phyloP scores from a whole-genome alignment of 2,329 filamentous ascomycete species.

The Penicillium palitans region DNA sequence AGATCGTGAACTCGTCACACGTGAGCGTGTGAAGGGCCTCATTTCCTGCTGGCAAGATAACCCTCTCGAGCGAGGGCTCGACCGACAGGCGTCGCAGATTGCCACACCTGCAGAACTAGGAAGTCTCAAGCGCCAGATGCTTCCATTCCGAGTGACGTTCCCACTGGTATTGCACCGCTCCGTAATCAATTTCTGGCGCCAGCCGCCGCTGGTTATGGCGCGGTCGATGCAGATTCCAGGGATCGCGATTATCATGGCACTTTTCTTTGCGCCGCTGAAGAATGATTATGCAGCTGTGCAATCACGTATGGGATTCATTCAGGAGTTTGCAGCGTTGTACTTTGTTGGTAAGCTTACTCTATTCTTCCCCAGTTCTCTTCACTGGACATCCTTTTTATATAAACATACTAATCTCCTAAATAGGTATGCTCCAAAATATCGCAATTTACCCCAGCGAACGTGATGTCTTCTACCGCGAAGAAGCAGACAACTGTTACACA shows the following conservation, averaged over 20 bases:
- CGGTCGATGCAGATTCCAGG: constrained; percentile 68
- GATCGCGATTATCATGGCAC: constrained; percentile 61
- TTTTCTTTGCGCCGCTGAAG: constrained; percentile 71
- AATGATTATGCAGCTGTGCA: constrained; percentile 70
- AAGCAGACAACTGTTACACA: constrained; percentile 71
- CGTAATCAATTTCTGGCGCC: constrained; percentile 67
- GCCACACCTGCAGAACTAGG: constrained; percentile 72
- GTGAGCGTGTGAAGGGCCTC: constrained; percentile 61
- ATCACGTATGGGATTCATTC: constrained; percentile 70
- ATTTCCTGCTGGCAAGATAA: constrained; percentile 55
- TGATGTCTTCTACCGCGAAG: constrained; percentile 75
- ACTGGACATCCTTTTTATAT: background rate
- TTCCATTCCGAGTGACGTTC: constrained; percentile 63
- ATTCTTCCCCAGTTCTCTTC: background rate
- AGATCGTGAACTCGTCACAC: constrained; percentile 61
- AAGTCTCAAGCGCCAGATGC: constrained; percentile 63
- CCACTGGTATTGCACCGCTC: constrained; percentile 68
- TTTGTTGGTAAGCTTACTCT: constrained; percentile 35
- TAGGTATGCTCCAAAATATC: constrained; percentile 77
- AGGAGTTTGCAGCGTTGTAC: constrained; percentile 63
- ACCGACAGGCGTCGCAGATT: constrained; percentile 45
- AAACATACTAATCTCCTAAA: background rate
- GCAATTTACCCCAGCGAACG: constrained; percentile 71
- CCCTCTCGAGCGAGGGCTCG: constrained; percentile 15
- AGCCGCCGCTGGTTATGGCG: constrained; percentile 64